phyloP scores from a whole-genome alignment of 2,329 filamentous ascomycete species.

The Fusarium anthophilum region DNA sequence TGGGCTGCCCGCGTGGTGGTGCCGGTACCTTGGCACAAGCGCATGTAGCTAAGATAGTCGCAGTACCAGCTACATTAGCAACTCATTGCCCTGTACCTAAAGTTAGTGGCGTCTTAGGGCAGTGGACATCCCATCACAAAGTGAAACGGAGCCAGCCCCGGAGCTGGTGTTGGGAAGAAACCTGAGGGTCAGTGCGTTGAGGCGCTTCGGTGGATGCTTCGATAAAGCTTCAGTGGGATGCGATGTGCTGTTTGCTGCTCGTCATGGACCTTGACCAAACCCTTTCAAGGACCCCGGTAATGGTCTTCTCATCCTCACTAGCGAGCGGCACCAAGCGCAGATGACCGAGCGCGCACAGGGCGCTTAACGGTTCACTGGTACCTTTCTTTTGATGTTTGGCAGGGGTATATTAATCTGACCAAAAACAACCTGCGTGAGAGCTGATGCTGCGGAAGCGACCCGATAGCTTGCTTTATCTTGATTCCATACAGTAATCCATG shows the following conservation, averaged over 20 bases:
- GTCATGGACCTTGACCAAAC: conserved; percentile 31
- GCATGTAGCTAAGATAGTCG: conserved; percentile 12
- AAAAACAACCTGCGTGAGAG: conserved; percentile 2
- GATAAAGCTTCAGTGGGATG: conserved; percentile 35
- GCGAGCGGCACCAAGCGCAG: conserved; percentile 43
- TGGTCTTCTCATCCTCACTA: conserved; percentile 29
- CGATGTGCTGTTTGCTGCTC: conserved; percentile 22
- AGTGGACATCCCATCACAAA: conserved; percentile 12
- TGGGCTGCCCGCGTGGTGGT: conserved; percentile 22
- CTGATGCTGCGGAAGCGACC: conserved; percentile 30
- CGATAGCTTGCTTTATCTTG: conserved; percentile 31
- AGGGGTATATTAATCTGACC: conserved; percentile 13
- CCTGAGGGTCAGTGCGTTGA: conserved; percentile 30
- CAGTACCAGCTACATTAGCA: conserved; percentile 1
- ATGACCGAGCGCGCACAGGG: conserved; percentile 45
- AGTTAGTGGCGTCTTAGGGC: conserved; percentile 27
- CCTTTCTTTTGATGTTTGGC: conserved; percentile 15
- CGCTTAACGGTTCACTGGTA: conserved; percentile 29
- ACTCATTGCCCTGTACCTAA: neutral
- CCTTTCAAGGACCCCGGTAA: conserved; percentile 32
- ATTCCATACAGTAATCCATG: conserved; percentile 3
- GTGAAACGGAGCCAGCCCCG: conserved; percentile 12
- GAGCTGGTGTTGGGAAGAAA: conserved; percentile 22
- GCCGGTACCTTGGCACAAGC: conserved; percentile 29
- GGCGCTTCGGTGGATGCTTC: conserved; percentile 39